Percentiles rank a stretch among this genome's conserved stretches.
phyloP scores from a whole-genome alignment of 176 grass and related monocot genomes.

The Juncus inflexus region DNA sequence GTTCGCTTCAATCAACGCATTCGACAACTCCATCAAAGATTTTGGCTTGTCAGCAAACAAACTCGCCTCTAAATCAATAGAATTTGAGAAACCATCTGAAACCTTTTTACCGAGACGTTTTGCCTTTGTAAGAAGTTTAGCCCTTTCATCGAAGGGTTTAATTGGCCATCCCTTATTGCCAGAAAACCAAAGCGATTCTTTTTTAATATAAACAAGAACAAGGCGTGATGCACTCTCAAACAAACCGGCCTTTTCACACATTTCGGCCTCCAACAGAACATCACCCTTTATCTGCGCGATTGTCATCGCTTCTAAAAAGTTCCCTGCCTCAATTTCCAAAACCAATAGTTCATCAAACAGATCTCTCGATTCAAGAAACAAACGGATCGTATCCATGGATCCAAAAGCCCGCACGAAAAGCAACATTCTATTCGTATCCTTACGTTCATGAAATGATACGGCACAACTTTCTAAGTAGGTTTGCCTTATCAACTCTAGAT shows the following conservation, averaged over 20 bases:
- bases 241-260: constrained; percentile 21
- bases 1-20: constrained; percentile 32
- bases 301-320: constrained; percentile 29
- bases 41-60: constrained; percentile 32
- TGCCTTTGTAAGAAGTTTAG: constrained; percentile 34
- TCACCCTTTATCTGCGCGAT: constrained; percentile 24
- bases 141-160: constrained; percentile 39
- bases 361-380: constrained; percentile 21
- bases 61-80: constrained; percentile 38
- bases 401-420: constrained; percentile 18
- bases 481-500: neutral
- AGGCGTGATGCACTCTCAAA: constrained; percentile 19
- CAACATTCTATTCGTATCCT: constrained; percentile 29
- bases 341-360: constrained; percentile 17
- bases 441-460: neutral
- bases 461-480: constrained; percentile 25
- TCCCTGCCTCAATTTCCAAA: constrained; percentile 29
- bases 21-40: constrained; percentile 27
- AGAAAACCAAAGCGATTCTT: constrained; percentile 42
- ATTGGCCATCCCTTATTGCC: constrained; percentile 57
- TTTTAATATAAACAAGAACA: constrained; percentile 26
- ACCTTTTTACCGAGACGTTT: constrained; percentile 38
- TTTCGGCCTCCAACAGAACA: constrained; percentile 22
- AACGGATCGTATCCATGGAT: constrained; percentile 10
- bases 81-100: constrained; percentile 34